Percentiles rank a stretch among this genome's conserved stretches.
Conservation (phyloP, 208 protist species). For the Acanthamoeba lugdunensis region DNA sequence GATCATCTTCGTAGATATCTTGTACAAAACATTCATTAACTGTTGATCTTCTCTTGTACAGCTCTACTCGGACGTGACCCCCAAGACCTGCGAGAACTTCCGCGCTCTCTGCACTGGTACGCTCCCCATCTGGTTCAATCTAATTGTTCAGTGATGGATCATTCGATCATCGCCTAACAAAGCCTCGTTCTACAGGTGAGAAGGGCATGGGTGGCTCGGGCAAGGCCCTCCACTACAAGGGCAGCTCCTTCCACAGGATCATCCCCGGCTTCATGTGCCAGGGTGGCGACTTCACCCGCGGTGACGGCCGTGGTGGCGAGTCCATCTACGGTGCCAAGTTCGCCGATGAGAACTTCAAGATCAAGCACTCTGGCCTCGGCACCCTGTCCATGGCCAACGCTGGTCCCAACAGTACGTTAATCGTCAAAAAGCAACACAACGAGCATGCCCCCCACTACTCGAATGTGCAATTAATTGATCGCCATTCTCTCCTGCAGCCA, state of each 20-base stretch:
- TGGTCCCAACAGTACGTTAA: constrained; percentile 84
- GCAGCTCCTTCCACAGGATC: constrained; percentile 67
- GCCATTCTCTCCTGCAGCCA: neutral
- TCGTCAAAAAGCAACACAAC: neutral
- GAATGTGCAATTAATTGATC: neutral
- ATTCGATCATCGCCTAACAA: constrained; percentile 19
- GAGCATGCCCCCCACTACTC: neutral
- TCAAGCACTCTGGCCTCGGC: constrained; percentile 90
- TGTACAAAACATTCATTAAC: neutral
- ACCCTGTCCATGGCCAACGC: constrained; percentile 98
- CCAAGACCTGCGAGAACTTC: constrained; percentile 84
- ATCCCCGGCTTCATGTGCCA: constrained; percentile 91
- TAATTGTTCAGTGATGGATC: neutral
- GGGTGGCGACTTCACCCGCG: constrained; percentile 96
- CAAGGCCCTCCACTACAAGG: constrained; percentile 96
- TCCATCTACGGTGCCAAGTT: constrained; percentile 97
- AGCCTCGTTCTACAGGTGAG: constrained; percentile 90
- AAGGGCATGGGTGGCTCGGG: constrained; percentile 91
- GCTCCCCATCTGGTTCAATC: neutral
- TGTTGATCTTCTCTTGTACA: neutral
- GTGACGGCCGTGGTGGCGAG: constrained; percentile 96
- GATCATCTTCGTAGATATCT: neutral
- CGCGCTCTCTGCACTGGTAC: constrained; percentile 27
- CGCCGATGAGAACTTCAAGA: constrained; percentile 95
- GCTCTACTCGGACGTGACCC: constrained; percentile 88